phyloP scores from a whole-genome alignment of 306 rosid species.

The Cyclanthera cordifolia region DNA sequence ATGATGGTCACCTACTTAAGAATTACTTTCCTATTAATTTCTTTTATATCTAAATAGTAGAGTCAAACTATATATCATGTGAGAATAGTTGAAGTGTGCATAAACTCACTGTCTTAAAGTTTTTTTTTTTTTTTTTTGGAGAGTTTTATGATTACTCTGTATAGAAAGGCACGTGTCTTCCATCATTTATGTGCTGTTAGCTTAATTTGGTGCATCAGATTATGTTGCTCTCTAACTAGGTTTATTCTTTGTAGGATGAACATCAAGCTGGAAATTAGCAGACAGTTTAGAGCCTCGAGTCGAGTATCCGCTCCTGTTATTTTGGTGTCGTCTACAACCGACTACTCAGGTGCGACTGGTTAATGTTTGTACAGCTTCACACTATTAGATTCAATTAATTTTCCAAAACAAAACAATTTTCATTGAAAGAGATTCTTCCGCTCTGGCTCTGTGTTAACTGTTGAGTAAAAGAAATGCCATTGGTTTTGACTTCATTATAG shows the following conservation, averaged over 20 bases:
- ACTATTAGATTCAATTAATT: neutral
- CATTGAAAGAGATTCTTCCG: neutral
- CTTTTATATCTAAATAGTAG: too few relatives aligned
- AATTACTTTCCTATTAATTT: too few relatives aligned
- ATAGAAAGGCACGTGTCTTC: too few relatives aligned
- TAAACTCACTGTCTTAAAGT: too few relatives aligned
- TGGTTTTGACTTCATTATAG: neutral
- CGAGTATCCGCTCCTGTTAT: neutral
- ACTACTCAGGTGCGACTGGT: neutral
- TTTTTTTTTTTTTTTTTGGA: too few relatives aligned
- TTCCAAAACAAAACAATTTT: neutral
- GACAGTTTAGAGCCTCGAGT: neutral
- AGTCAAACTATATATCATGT: too few relatives aligned
- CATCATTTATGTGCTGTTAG: too few relatives aligned
- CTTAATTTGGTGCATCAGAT: too few relatives aligned
- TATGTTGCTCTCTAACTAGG: neutral
- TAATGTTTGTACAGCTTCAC: slow-evolving; percentile 1
- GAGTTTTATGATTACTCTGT: too few relatives aligned
- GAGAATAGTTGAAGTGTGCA: too few relatives aligned
- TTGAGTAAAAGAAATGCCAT: neutral
- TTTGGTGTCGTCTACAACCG: neutral
- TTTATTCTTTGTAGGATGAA: slow-evolving; percentile 5
- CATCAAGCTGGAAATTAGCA: slow-evolving; percentile 1
- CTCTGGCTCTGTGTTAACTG: neutral
- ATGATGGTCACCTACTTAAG: too few relatives aligned